These are phyloP conservation scores for Cryptococcus maquisensis DNA, from an alignment of 1,284 basidiomycete genomes.

Conservation along the genomic window DNA sequence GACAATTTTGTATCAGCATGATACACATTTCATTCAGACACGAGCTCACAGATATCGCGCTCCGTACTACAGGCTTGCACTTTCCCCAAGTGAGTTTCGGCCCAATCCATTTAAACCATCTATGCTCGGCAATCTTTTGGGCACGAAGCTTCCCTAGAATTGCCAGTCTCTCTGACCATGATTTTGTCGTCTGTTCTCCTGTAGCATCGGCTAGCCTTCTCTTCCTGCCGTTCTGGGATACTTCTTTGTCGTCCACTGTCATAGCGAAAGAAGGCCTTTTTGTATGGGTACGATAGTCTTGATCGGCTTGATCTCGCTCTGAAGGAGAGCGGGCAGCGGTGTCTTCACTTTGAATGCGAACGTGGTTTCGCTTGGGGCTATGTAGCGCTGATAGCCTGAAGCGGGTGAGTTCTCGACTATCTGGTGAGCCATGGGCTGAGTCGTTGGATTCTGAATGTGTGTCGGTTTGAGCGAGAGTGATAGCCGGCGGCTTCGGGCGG, in stretches of 20 bases:
- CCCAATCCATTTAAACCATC: conserved; percentile 40
- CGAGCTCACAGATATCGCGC: conserved; percentile 36
- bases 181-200: not conserved
- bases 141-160: conserved; percentile 2
- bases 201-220: not conserved
- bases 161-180: not conserved
- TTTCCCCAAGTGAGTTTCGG: conserved; percentile 32
- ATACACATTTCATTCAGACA: not conserved
- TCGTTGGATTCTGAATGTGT: not conserved
- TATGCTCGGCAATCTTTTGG: conserved; percentile 16
- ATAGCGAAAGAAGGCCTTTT: conserved; percentile 11
- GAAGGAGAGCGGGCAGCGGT: too few relatives aligned
- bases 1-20: not conserved
- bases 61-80: conserved; percentile 40
- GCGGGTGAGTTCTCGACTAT: too few relatives aligned
- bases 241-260: conserved; percentile 1
- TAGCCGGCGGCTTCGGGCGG: too few relatives aligned
- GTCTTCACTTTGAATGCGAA: not conserved
- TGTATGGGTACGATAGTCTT: not conserved
- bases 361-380: not conserved
- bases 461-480: not conserved
- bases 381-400: not conserved
- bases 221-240: not conserved
- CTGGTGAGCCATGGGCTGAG: too few relatives aligned
- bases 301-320: not conserved